Percentiles rank a stretch among this genome's conserved stretches.
Evolutionary conservation across 2,329 filamentous ascomycete genomes (phyloP).

Genomic region (Stagonosporopsis tanaceti): DNA sequence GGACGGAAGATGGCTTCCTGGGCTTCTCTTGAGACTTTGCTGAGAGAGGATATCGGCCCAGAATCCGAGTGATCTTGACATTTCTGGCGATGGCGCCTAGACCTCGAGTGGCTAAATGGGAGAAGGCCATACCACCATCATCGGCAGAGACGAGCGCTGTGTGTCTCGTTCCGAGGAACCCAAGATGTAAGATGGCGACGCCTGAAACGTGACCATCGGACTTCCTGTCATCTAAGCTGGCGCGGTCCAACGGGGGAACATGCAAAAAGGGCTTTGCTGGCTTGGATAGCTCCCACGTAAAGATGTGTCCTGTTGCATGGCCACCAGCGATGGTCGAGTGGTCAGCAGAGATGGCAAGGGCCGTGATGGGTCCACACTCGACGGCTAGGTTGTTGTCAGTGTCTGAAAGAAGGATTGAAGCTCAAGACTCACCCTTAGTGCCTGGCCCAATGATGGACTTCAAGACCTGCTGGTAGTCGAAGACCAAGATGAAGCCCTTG

Average conservation of each 20-base stretch:
- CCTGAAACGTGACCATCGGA: constrained; percentile 83
- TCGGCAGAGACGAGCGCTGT: constrained; percentile 96
- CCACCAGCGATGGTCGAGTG: constrained; percentile 91
- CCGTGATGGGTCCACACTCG: constrained; percentile 86
- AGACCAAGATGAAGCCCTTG: constrained; percentile 92
- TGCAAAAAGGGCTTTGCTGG: constrained; percentile 88
- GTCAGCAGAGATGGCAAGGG: constrained; percentile 90
- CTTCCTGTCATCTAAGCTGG: constrained; percentile 70
- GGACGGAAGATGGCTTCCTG: constrained; percentile 90
- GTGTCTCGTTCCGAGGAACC: constrained; percentile 90
- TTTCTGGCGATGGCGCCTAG: constrained; percentile 84
- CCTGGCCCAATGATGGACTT: constrained; percentile 94
- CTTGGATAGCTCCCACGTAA: constrained; percentile 91
- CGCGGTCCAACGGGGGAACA: constrained; percentile 77
- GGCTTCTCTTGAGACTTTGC: constrained; percentile 68
- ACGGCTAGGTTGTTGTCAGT: constrained; percentile 66
- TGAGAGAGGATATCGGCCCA: constrained; percentile 86
- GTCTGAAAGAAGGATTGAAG: neutral
- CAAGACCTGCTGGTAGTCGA: constrained; percentile 95
- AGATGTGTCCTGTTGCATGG: constrained; percentile 89
- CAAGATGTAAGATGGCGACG: constrained; percentile 84
- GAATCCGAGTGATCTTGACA: constrained; percentile 87
- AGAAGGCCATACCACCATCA: constrained; percentile 96
- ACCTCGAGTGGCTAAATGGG: constrained; percentile 90
- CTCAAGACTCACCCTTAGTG: constrained; percentile 73